Conservation (phyloP, 768 basidiomycete species). For the Suillus spraguei region DNA sequence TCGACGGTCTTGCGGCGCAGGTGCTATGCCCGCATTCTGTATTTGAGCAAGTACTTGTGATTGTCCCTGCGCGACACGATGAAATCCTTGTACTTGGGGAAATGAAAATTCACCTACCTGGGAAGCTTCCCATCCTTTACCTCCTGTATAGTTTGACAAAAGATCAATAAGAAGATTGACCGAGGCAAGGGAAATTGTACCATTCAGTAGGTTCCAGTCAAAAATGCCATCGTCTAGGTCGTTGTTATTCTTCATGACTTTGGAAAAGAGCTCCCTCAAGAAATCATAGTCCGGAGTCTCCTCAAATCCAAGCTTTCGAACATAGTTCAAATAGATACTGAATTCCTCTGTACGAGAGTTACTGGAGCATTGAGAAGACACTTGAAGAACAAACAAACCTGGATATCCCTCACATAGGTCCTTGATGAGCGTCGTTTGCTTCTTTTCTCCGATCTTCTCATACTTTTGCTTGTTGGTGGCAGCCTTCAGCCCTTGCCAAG, state of each 20-base stretch:
- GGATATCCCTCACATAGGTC: constrained; percentile 96
- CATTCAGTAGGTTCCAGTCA: constrained; percentile 95
- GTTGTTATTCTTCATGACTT: constrained; percentile 88
- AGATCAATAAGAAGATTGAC: constrained; percentile 8
- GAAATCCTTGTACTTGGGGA: constrained; percentile 14
- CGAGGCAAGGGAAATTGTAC: constrained; percentile 37
- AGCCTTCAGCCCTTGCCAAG: constrained; percentile 99
- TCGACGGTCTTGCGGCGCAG: constrained; percentile 57
- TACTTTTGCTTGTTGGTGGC: constrained; percentile 99
- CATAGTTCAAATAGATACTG: constrained; percentile 98
- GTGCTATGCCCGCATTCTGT: constrained; percentile 52
- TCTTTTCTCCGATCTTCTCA: constrained; percentile 99
- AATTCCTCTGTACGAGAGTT: constrained; percentile 78
- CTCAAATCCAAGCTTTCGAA: constrained; percentile 97
- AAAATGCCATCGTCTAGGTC: constrained; percentile 93
- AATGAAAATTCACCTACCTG: constrained; percentile 48
- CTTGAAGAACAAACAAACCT: constrained; percentile 48
- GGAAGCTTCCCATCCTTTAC: constrained; percentile 92
- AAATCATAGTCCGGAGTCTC: constrained; percentile 99
- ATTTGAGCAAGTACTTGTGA: constrained; percentile 67
- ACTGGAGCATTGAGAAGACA: constrained; percentile 7
- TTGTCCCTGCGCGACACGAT: constrained; percentile 46
- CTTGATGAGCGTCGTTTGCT: constrained; percentile 96
- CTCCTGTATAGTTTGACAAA: constrained; percentile 47
- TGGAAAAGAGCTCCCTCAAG: constrained; percentile 90